Percentiles rank a stretch among this genome's conserved stretches.
phyloP scores from a whole-genome alignment of 768 basidiomycete species.

The Amanita phalloides region DNA sequence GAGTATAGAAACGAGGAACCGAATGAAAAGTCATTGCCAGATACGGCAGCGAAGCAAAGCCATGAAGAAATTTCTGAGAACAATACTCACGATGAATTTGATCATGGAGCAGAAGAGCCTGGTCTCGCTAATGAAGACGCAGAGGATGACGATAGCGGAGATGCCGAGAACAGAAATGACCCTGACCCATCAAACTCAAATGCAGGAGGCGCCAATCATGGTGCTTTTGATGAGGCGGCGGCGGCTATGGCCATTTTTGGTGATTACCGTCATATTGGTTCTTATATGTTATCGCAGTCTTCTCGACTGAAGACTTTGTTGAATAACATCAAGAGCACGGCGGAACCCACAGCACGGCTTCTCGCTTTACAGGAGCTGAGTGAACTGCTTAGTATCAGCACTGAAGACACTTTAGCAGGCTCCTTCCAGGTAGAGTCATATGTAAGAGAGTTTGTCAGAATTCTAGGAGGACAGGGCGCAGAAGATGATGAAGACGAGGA shows the following conservation, averaged over 20 bases:
- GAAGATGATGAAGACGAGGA: slow-evolving; percentile 69
- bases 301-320: slow-evolving; percentile 86
- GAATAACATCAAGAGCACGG: slow-evolving; percentile 75
- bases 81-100: slow-evolving; percentile 29
- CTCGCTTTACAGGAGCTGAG: slow-evolving; percentile 90
- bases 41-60: slow-evolving; percentile 15
- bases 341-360: slow-evolving; percentile 78
- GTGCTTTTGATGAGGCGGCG: slow-evolving; percentile 54
- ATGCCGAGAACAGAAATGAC: slow-evolving; percentile 29
- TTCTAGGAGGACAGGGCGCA: slow-evolving; percentile 71
- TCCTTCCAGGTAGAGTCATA: slow-evolving; percentile 94
- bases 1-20: slow-evolving; percentile 20
- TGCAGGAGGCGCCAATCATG: slow-evolving; percentile 33
- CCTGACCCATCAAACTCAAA: slow-evolving; percentile 25
- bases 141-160: slow-evolving; percentile 42
- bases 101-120: slow-evolving; percentile 32
- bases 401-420: slow-evolving; percentile 92
- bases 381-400: slow-evolving; percentile 91
- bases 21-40: slow-evolving; percentile 16
- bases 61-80: slow-evolving; percentile 15
- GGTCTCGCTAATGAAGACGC: slow-evolving; percentile 18
- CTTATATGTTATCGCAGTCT: slow-evolving; percentile 87
- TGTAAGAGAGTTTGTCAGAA: slow-evolving; percentile 84
- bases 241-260: slow-evolving; percentile 75
- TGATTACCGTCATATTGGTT: slow-evolving; percentile 80